A percentile compares a stretch with the other conserved stretches of the same genome.
phyloP scores from a whole-genome alignment of 257 asterid genomes.

The Scutellaria baicalensis region DNA sequence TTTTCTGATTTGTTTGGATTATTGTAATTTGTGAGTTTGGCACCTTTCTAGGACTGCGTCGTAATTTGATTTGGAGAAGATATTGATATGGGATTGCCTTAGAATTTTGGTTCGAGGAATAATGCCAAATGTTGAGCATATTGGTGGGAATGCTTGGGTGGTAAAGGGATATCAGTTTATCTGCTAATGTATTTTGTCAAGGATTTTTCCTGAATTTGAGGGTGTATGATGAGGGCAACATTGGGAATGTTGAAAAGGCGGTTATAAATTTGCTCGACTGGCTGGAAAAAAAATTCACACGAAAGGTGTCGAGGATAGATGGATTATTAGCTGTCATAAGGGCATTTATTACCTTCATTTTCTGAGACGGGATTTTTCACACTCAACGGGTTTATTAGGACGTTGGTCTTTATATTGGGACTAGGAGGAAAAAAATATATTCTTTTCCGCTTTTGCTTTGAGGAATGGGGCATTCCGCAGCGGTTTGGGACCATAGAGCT shows the following conservation, averaged over 20 bases:
- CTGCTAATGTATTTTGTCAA: constrained; percentile 14
- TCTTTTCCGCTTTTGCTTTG: background rate
- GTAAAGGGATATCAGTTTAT: constrained; percentile 21
- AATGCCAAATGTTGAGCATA: constrained; percentile 26
- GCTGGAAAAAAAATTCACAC: constrained; percentile 15
- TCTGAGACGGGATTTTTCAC: constrained; percentile 1
- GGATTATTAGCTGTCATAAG: constrained; percentile 19
- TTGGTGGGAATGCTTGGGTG: constrained; percentile 15
- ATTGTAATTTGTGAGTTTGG: constrained; percentile 8
- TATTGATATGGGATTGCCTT: constrained; percentile 23
- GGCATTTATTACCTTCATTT: constrained; percentile 12
- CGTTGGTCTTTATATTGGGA: background rate
- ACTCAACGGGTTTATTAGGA: constrained; percentile 17
- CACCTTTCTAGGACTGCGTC: background rate
- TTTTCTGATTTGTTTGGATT: constrained; percentile 11
- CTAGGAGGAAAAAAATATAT: constrained; percentile 6
- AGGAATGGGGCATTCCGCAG: constrained; percentile 80
- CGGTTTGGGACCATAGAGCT: constrained; percentile 68
- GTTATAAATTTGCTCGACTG: constrained; percentile 25
- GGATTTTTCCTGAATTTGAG: constrained; percentile 34
- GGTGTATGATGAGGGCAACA: constrained; percentile 22
- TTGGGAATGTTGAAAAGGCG: constrained; percentile 19
- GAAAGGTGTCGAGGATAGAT: constrained; percentile 18
- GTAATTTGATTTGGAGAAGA: constrained; percentile 1
- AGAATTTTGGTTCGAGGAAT: constrained; percentile 32